Conservation (phyloP, 2,329 filamentous ascomycete species). For the Rutstroemia sp. region DNA sequence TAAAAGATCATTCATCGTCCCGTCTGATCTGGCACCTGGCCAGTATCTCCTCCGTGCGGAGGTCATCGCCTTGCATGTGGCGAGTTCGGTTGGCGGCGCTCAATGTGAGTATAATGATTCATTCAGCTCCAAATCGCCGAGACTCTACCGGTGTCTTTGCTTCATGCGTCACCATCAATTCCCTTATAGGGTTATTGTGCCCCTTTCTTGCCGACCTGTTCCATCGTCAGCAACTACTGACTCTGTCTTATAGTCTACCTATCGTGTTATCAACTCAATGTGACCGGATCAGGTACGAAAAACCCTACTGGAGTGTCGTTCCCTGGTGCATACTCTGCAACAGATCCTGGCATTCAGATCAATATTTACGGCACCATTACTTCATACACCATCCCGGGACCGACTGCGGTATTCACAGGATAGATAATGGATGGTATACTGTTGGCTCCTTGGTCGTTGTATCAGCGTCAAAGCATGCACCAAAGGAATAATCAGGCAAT, state of each 20-base stretch:
- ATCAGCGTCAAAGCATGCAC: background rate
- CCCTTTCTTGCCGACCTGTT: no score
- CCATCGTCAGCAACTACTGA: no score
- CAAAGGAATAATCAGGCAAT: no score
- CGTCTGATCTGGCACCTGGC: slow-evolving; percentile 43
- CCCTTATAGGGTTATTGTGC: no score
- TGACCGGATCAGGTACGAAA: slow-evolving; percentile 1
- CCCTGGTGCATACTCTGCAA: slow-evolving; percentile 10
- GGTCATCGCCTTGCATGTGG: slow-evolving; percentile 46
- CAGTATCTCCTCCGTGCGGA: slow-evolving; percentile 49
- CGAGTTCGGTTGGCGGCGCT: slow-evolving; percentile 31
- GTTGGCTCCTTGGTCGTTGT: background rate
- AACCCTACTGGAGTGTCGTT: background rate
- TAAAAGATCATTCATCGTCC: slow-evolving; percentile 42
- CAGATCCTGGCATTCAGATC: slow-evolving; percentile 40
- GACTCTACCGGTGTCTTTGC: no score
- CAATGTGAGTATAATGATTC: slow-evolving; percentile 19
- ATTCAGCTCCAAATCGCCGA: no score
- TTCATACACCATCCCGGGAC: slow-evolving; percentile 28
- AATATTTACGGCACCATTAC: slow-evolving; percentile 32
- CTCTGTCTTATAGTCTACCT: slow-evolving; percentile 25
- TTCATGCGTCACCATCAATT: no score
- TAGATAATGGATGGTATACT: background rate
- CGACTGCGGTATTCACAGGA: slow-evolving; percentile 16
- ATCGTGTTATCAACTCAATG: slow-evolving; percentile 23